These are phyloP conservation scores for Epichloe elymi DNA, from an alignment of 2,329 filamentous ascomycete species.

Conservation along the genomic window DNA sequence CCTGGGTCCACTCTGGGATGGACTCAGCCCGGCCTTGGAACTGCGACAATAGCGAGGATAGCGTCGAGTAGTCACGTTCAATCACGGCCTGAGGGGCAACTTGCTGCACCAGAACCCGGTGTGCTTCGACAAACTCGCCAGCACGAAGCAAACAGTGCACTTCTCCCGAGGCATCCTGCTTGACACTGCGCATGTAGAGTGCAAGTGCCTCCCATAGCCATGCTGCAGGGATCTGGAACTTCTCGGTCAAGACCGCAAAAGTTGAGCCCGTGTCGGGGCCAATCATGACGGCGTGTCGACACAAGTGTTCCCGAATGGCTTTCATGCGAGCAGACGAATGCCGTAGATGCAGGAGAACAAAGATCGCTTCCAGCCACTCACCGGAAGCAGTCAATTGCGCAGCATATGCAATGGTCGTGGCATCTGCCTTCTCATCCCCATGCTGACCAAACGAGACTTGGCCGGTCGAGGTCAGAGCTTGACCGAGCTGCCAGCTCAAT, in stretches of 20 bases:
- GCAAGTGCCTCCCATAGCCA: conserved; percentile 89
- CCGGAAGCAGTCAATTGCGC: conserved; percentile 49
- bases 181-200: conserved; percentile 62
- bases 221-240: conserved; percentile 54
- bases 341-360: conserved; percentile 66
- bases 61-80: conserved; percentile 59
- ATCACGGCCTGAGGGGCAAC: conserved; percentile 77
- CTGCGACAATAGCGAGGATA: conserved; percentile 56
- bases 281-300: conserved; percentile 56
- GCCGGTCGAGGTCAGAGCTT: conserved; percentile 42
- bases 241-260: conserved; percentile 47
- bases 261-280: conserved; percentile 41
- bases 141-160: conserved; percentile 72
- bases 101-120: conserved; percentile 64
- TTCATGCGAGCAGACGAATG: conserved; percentile 47
- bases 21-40: conserved; percentile 51
- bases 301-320: conserved; percentile 60
- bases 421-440: conserved; percentile 48
- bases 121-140: conserved; percentile 64
- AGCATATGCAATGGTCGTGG: conserved; percentile 52
- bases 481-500: conserved; percentile 74
- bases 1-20: conserved; percentile 62
- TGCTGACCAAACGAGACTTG: conserved; percentile 39
- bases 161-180: conserved; percentile 55
- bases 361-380: conserved; percentile 58